Percentiles rank a stretch among this genome's conserved stretches.
These are phyloP conservation scores for Rhizomucor pusillus DNA, from an alignment of 371 early-diverging fungal genomes.

Conservation along the genomic window DNA sequence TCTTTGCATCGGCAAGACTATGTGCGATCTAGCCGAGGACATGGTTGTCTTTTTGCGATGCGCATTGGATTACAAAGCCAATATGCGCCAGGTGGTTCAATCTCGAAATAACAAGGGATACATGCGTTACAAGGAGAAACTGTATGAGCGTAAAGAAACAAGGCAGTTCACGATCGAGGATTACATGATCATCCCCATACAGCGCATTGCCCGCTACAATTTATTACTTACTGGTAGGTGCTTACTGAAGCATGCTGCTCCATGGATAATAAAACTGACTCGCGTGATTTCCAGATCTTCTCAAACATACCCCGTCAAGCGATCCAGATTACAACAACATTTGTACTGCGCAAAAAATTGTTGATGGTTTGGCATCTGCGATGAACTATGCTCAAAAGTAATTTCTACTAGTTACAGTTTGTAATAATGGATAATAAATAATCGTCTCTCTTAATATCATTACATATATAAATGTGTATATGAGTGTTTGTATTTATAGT, in stretches of 20 bases:
- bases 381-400: conserved; percentile 45
- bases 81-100: conserved; percentile 19
- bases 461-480: no score
- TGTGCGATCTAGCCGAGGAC: conserved; percentile 23
- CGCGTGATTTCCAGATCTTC: conserved; percentile 42
- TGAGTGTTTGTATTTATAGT: no score
- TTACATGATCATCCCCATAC: conserved; percentile 43
- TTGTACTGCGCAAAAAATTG: conserved; percentile 23
- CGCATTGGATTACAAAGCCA: conserved; percentile 35
- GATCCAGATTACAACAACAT: conserved; percentile 40
- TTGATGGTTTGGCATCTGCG: conserved; percentile 33
- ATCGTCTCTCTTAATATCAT: no score
- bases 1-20: conserved; percentile 17
- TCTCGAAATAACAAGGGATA: conserved; percentile 21
- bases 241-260: not conserved
- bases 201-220: conserved; percentile 35
- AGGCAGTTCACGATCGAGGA: conserved; percentile 31
- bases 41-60: conserved; percentile 32
- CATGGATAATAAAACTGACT: no score
- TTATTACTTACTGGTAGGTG: conserved; percentile 32
- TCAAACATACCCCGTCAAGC: conserved; percentile 34
- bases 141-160: conserved; percentile 30
- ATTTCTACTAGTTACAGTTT: not conserved
- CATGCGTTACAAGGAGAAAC: conserved; percentile 25
- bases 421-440: no score